Evolutionary conservation across 768 basidiomycete genomes (phyloP).

Genomic region (Phaffia australis): DNA sequence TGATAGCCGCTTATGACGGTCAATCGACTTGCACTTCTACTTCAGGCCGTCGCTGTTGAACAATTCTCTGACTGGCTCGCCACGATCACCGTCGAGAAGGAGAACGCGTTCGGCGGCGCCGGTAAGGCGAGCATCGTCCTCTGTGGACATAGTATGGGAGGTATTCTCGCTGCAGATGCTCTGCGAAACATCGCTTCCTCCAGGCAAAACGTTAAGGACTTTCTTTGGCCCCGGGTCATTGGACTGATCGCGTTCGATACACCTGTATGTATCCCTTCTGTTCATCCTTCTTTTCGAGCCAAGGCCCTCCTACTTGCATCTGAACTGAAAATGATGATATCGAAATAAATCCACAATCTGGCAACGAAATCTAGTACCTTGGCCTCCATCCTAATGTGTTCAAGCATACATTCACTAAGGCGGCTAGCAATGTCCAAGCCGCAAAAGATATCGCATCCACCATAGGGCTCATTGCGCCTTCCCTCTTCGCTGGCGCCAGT

Average conservation of each 20-base stretch:
- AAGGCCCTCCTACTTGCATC: neutral
- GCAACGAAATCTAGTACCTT: conserved; percentile 51
- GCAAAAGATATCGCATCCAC: conserved; percentile 54
- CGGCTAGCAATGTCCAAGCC: conserved; percentile 54
- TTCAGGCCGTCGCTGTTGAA: conserved; percentile 64
- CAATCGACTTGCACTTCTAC: conserved; percentile 16
- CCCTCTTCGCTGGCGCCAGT: conserved; percentile 31
- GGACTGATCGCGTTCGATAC: conserved; percentile 82
- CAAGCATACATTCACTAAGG: conserved; percentile 70
- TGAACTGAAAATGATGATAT: neutral
- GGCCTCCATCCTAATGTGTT: conserved; percentile 77
- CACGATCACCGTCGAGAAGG: conserved; percentile 71
- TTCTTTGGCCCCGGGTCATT: conserved; percentile 79
- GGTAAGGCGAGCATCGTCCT: conserved; percentile 60
- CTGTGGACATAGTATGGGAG: conserved; percentile 85
- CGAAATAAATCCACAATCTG: conserved; percentile 3
- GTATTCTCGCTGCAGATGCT: conserved; percentile 74
- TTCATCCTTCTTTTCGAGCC: conserved; percentile 2
- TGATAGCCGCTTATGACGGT: neutral
- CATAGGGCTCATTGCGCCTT: conserved; percentile 49
- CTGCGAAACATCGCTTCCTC: conserved; percentile 61
- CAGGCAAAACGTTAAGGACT: conserved; percentile 49
- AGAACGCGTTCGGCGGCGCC: conserved; percentile 52
- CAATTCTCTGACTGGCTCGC: conserved; percentile 88
- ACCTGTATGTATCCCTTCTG: conserved; percentile 52